Conservation (phyloP, 345 rosid genomes). For the Jatropha curcas region DNA sequence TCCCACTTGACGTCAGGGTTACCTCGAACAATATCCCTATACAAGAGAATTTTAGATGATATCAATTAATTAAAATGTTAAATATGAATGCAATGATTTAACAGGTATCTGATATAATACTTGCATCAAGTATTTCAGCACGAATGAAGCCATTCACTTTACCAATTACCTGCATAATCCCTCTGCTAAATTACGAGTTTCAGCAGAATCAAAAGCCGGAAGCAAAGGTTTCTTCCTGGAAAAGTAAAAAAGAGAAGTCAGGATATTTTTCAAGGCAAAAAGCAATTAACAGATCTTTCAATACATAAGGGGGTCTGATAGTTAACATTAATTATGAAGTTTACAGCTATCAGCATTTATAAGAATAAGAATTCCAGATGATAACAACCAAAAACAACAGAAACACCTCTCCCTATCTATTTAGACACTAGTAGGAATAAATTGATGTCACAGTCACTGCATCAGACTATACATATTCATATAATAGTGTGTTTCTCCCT, state of each 20-base stretch:
- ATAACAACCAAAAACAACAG: neutral
- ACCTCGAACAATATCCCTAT: constrained; percentile 92
- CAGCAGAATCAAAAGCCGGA: constrained; percentile 89
- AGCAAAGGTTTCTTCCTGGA: constrained; percentile 80
- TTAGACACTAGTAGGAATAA: neutral
- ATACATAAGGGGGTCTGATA: neutral
- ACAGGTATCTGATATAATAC: neutral
- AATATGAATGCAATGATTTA: constrained; percentile 9
- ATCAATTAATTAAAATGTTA: neutral
- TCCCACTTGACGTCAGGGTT: constrained; percentile 96
- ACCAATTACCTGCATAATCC: constrained; percentile 70
- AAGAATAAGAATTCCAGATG: neutral
- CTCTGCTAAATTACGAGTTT: constrained; percentile 81
- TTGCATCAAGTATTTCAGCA: neutral
- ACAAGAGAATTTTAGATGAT: neutral
- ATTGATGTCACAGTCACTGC: neutral
- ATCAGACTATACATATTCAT: neutral
- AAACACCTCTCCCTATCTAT: neutral
- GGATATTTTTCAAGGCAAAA: constrained; percentile 1
- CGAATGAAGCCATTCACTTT: constrained; percentile 8
- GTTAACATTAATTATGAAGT: neutral
- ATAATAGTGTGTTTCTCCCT: neutral
- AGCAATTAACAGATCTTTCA: neutral
- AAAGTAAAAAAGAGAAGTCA: constrained; percentile 8
- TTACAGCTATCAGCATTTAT: neutral